phyloP scores from a whole-genome alignment of 164 flowering plant species.

The Vitis vinifera region DNA sequence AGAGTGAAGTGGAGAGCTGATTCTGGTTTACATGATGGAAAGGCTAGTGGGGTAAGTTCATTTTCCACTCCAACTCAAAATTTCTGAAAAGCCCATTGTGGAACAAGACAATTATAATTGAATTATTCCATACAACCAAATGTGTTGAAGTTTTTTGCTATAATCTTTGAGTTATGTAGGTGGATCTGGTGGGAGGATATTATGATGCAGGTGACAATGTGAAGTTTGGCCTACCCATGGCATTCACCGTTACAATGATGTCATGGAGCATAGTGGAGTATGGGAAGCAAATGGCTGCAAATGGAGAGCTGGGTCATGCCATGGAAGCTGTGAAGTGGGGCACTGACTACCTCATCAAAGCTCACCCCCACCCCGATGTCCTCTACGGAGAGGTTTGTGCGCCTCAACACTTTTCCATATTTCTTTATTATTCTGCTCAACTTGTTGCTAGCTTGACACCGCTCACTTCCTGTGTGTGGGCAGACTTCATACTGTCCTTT shows the following conservation, averaged over 20 bases:
- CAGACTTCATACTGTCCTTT: background rate
- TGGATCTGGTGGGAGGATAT: conserved; percentile 95
- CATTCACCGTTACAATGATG: conserved; percentile 93
- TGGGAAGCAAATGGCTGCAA: conserved; percentile 64
- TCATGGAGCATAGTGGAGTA: conserved; percentile 87
- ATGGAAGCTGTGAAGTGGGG: conserved; percentile 93
- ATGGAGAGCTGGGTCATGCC: conserved; percentile 80
- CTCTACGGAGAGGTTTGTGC: conserved; percentile 75
- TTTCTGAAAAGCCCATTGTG: background rate
- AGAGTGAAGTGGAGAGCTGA: conserved; percentile 85
- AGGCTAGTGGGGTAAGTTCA: conserved; percentile 68
- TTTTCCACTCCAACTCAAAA: background rate
- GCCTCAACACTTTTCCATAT: background rate
- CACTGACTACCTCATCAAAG: conserved; percentile 87
- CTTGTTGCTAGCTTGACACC: background rate
- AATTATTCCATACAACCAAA: too few relatives aligned
- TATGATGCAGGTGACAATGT: conserved; percentile 98
- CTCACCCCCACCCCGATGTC: conserved; percentile 82
- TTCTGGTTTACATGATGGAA: conserved; percentile 88
- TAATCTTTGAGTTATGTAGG: conserved; percentile 33
- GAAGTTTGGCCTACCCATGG: conserved; percentile 95
- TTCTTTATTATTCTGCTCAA: background rate
- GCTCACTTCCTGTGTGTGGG: too few relatives aligned
- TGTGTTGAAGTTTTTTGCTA: too few relatives aligned
- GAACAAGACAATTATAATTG: too few relatives aligned